These are phyloP conservation scores for Lumnitzera racemosa DNA, from an alignment of 345 rosid genomes.

Conservation along the genomic window DNA sequence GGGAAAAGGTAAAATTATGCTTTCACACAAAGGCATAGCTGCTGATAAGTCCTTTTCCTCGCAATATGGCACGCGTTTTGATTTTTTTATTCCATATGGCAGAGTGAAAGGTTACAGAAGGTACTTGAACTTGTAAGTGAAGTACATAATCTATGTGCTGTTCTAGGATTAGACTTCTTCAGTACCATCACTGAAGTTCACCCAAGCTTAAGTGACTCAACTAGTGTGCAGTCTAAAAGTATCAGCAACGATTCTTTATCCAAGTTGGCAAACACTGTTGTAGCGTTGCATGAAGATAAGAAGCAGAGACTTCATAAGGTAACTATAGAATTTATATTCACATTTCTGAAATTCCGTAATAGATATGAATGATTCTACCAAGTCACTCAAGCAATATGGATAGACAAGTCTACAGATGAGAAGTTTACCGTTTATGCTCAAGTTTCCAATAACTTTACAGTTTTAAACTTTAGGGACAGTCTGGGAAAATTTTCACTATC, in stretches of 20 bases:
- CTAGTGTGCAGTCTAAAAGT: slow-evolving; percentile 65
- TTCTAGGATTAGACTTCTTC: slow-evolving; percentile 85
- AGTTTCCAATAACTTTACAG: too few species aligned
- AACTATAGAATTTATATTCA: background rate
- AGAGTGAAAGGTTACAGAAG: slow-evolving; percentile 87
- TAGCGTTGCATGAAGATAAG: slow-evolving; percentile 72
- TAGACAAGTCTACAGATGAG: too few species aligned
- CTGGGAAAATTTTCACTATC: too few species aligned
- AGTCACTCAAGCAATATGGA: too few species aligned
- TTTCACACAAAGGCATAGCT: background rate
- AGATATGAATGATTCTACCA: too few species aligned
- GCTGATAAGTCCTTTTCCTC: background rate
- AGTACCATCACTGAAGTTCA: slow-evolving; percentile 79
- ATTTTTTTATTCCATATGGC: slow-evolving; percentile 4
- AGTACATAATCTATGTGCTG: slow-evolving; percentile 89
- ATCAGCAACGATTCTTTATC: slow-evolving; percentile 87
- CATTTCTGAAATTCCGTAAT: too few species aligned
- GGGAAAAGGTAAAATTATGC: slow-evolving; percentile 57
- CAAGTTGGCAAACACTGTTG: slow-evolving; percentile 69
- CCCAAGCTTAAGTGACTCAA: slow-evolving; percentile 82
- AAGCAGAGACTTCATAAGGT: slow-evolving; percentile 85
- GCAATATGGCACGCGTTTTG: too few species aligned
- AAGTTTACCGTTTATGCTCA: too few species aligned
- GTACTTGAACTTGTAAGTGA: slow-evolving; percentile 85
- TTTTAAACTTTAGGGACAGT: too few species aligned